Base-by-base conservation (phyloP, 768 basidiomycete species). In the Porpolomopsis calyptriformis region DNA sequence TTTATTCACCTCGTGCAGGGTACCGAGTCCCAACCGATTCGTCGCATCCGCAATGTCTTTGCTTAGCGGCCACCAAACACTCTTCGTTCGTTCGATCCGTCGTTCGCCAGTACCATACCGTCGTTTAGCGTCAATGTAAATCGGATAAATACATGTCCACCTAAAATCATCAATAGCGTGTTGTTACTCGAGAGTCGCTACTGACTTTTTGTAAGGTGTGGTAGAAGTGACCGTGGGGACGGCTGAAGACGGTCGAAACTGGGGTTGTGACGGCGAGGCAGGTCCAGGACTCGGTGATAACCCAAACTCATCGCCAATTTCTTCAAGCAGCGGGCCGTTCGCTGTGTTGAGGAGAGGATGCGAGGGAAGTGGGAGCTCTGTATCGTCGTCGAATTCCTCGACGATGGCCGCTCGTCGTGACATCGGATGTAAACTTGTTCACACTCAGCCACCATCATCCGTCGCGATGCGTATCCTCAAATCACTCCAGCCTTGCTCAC, bases 131-230 rank as follows among this genome's bases (percentile, higher is more conserved):
- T 98, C 94, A 47, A 98, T 77, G 64, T 97, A 97, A 57, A 97
- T 85, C 4, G 94, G 94, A 62, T 98, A 99, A 58, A 98, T 79
- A 55, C 87, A 88, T 37, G 89, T 83, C 93, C 93, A 96, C 56
- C 92, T 96, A 57, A 12, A 45, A 49, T 36, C 24, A 43, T 25
- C 45, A 42, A 19, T 2, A 25, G 33, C 24, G 37, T 38, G 44
- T 24, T 31, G 39, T 46, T 31, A 33, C 22, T 31, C 47, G 45
- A 20, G 20, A 53, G 22, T 40, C 22, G 27, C 44, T 52, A 72
- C 77, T 57, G 58, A 88, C 86, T 73, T 77, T 71, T 89, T 88
- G 59, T 87, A 89, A 22, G 86, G 85, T 27, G 84, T 85, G 57
- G 82, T 80, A 57, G 89, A 85, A 16, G 77, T 79, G 50, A 82